These are phyloP conservation scores for Solanum tarapatanum DNA, from an alignment of 257 asterid genomes.

Conservation along the genomic window DNA sequence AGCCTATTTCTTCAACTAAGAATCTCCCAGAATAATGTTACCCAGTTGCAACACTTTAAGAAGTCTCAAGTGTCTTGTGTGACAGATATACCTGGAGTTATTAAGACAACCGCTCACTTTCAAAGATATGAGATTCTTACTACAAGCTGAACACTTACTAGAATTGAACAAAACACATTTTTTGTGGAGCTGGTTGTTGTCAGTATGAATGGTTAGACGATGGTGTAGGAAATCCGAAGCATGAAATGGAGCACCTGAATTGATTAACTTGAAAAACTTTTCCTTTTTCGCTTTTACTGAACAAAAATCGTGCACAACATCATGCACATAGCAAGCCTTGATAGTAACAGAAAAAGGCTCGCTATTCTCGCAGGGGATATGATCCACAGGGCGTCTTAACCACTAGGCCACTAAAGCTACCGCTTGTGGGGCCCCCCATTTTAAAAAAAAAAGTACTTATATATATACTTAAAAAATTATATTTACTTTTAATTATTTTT, in stretches of 20 bases:
- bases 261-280: too few relatives aligned
- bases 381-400: not conserved
- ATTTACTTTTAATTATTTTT: too few relatives aligned
- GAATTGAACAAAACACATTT: not conserved
- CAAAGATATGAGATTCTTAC: not conserved
- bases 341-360: too few relatives aligned
- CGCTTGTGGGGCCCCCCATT: too few relatives aligned
- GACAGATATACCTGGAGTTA: not conserved
- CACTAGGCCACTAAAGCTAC: too few relatives aligned
- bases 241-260: too few relatives aligned
- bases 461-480: too few relatives aligned
- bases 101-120: not conserved
- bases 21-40: not conserved
- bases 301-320: too few relatives aligned
- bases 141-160: not conserved
- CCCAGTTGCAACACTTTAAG: constrained; percentile 11
- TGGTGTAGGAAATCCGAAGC: too few relatives aligned
- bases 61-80: not conserved
- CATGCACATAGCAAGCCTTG: not conserved
- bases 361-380: too few relatives aligned
- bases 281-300: too few relatives aligned
- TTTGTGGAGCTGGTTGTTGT: not conserved
- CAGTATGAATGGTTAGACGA: not conserved
- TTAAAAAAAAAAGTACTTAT: too few relatives aligned
- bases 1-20: not conserved